Evolutionary conservation across 2,329 filamentous ascomycete genomes (phyloP), one percentile per base, ranked within the genome.

Genomic region (Fusarium bulbicola): DNA sequence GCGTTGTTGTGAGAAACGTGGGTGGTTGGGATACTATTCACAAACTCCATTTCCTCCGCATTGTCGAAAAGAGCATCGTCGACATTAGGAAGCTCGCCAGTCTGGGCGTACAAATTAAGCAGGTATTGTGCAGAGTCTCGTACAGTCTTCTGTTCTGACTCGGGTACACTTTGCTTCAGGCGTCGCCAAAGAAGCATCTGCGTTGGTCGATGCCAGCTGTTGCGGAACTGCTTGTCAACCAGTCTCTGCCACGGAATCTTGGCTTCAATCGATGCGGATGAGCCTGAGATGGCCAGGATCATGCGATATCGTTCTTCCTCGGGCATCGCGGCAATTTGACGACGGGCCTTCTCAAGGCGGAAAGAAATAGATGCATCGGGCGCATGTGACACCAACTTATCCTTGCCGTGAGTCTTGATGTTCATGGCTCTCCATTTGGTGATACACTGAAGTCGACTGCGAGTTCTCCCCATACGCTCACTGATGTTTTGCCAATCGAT

Each of bases 401-500:
- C 81, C 32, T 77, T 79, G 24, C 79, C 78, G 12, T 78, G 66
- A 5, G 78, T 78, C 50, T 82, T 81, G 54, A 82, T 73, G 59
- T 84, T 81, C 77, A 84, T 79, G 13, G 81, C 72, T 66, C 87
- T 88, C 90, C 91, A 94, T 78, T 95, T 94, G 32, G 85, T 85
- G 32, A 87, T 85, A 77, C 92, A 94, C 78, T 93, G 92, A 30
- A 93, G 85, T 7, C 90, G 87, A 68, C 88, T 92, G 49, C 93
- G 86, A 14, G 85, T 89, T 53, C 85, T 84, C 20, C 83, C 85
- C 88, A 95, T 91, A 60, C 85, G 85, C 66, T 88, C 82, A 73
- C 90, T 91, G 30, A 95, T 88, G 14, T 84, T 79, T 56, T 87
- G 84, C 92, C 92, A 95, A 75, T 92, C 89, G 68, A 94, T 85